Conservation (phyloP, 305 asterid species). For the Ruellia speciosa region DNA sequence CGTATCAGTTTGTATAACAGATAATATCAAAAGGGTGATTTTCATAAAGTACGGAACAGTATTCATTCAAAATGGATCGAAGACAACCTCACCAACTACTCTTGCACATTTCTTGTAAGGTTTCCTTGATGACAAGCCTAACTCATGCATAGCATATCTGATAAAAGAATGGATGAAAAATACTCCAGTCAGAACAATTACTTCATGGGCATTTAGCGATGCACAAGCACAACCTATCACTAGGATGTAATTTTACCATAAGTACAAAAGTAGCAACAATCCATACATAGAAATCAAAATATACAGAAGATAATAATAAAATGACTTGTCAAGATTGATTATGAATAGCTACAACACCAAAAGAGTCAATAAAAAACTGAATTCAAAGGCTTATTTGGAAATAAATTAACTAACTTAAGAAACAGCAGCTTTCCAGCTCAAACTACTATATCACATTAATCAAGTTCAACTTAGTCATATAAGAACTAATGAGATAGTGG, state of each 20-base stretch:
- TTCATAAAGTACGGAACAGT: slow-evolving; percentile 3
- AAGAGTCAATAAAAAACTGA: too few relatives aligned
- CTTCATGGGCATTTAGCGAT: not conserved
- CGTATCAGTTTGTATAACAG: slow-evolving; percentile 5
- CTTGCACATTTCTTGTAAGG: slow-evolving; percentile 96
- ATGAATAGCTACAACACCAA: too few relatives aligned
- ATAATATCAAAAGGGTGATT: slow-evolving; percentile 4
- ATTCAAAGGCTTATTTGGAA: too few relatives aligned
- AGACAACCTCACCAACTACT: slow-evolving; percentile 95
- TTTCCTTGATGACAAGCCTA: slow-evolving; percentile 86
- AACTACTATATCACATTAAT: too few relatives aligned
- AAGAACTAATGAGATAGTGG: too few relatives aligned
- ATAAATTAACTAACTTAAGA: too few relatives aligned
- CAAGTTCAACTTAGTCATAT: too few relatives aligned
- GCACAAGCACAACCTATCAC: too few relatives aligned
- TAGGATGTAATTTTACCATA: not conserved
- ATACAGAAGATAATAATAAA: not conserved
- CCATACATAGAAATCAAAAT: not conserved
- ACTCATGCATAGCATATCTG: slow-evolving; percentile 95
- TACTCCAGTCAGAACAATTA: slow-evolving; percentile 10
- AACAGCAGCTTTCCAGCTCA: too few relatives aligned
- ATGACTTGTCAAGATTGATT: too few relatives aligned
- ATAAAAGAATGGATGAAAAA: slow-evolving; percentile 14
- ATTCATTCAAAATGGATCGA: slow-evolving; percentile 19
- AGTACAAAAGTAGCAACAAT: not conserved